Evolutionary conservation across 257 asterid species (phyloP).

Genomic region (Primulina tabacum): DNA sequence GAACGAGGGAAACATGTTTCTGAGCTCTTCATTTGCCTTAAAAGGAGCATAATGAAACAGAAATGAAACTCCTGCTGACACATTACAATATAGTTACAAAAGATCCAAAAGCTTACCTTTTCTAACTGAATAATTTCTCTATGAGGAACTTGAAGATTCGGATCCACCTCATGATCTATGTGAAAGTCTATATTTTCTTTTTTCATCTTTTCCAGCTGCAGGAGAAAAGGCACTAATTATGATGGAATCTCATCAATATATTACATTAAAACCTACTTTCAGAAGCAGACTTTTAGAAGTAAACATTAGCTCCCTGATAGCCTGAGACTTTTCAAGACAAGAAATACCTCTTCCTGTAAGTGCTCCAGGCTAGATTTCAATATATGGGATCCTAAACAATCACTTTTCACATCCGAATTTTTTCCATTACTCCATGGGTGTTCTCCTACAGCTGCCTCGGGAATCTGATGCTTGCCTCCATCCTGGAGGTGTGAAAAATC

Average conservation of each 20-base stretch:
- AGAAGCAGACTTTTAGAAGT: conserved; percentile 6
- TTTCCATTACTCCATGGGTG: conserved; percentile 37
- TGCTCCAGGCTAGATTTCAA: conserved; percentile 80
- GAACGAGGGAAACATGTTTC: conserved; percentile 70
- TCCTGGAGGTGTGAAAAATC: conserved; percentile 35
- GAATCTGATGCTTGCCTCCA: conserved; percentile 24
- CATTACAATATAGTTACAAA: conserved; percentile 14
- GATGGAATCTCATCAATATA: conserved; percentile 9
- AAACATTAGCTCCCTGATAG: background rate
- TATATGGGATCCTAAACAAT: conserved; percentile 42
- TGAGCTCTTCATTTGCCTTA: conserved; percentile 84
- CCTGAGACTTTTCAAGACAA: conserved; percentile 10
- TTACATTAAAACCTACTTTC: background rate
- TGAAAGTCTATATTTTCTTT: conserved; percentile 51
- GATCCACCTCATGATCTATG: conserved; percentile 35
- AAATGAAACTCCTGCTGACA: conserved; percentile 23
- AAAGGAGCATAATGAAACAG: conserved; percentile 18
- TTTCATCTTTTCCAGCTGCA: conserved; percentile 95
- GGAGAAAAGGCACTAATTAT: conserved; percentile 18
- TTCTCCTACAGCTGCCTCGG: conserved; percentile 32
- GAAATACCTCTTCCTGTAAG: conserved; percentile 76
- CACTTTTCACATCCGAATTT: conserved; percentile 26
- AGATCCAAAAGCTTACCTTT: conserved; percentile 49
- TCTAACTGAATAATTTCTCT: conserved; percentile 57
- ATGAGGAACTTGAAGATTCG: conserved; percentile 40